Conservation (phyloP, 2,329 filamentous ascomycete species). For the Aureobasidium subglaciale region DNA sequence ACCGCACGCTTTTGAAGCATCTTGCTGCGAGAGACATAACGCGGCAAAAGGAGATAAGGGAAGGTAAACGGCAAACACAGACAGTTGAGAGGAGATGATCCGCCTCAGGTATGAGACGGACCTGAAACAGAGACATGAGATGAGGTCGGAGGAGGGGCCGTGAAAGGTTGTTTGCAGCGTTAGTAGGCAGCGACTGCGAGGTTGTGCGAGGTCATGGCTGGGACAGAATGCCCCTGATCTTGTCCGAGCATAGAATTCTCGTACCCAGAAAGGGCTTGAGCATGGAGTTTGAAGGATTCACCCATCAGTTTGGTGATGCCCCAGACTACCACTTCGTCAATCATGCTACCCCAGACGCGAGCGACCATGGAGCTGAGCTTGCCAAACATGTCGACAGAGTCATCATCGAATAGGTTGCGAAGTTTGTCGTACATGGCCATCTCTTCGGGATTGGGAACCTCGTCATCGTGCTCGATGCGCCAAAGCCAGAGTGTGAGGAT, state of each 20-base stretch:
- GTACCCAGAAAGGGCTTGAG: slow-evolving; percentile 88
- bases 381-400: slow-evolving; percentile 73
- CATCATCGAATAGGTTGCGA: slow-evolving; percentile 81
- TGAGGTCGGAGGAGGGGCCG: slow-evolving; percentile 4
- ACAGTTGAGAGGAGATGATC: slow-evolving; percentile 7
- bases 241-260: slow-evolving; percentile 64
- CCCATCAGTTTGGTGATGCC: slow-evolving; percentile 95
- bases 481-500: slow-evolving; percentile 97
- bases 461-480: slow-evolving; percentile 97
- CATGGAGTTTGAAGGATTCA: slow-evolving; percentile 94
- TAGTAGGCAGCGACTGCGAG: slow-evolving; percentile 25
- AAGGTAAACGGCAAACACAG: neutral
- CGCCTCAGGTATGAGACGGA: slow-evolving; percentile 4
- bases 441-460: slow-evolving; percentile 78
- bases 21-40: slow-evolving; percentile 1
- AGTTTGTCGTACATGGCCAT: slow-evolving; percentile 88
- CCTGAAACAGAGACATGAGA: slow-evolving; percentile 1
- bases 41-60: slow-evolving; percentile 1
- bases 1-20: slow-evolving; percentile 11
- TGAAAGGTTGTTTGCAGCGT: neutral
- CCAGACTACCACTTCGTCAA: slow-evolving; percentile 98
- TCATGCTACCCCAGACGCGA: slow-evolving; percentile 92
- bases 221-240: slow-evolving; percentile 34
- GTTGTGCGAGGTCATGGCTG: slow-evolving; percentile 34
- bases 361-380: slow-evolving; percentile 89